phyloP scores from a whole-genome alignment of 352 stramenopile species.

The Pythium myriotylum region DNA sequence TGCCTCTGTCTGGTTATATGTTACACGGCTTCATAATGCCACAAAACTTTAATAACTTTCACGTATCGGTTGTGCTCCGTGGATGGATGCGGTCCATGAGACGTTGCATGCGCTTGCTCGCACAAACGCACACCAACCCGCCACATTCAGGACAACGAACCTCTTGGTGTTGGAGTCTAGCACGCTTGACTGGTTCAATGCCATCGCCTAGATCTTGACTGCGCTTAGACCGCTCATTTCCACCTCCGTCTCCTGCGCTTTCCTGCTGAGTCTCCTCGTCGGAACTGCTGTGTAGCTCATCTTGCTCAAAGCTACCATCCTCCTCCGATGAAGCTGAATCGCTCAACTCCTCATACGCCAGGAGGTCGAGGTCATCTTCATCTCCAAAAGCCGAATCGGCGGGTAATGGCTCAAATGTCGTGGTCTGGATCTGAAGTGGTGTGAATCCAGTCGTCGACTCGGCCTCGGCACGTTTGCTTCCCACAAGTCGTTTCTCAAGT shows the following conservation, averaged over 20 bases:
- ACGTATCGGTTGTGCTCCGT: background rate
- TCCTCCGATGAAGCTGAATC: conserved; percentile 14
- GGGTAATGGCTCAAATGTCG: conserved; percentile 1
- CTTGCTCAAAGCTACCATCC: conserved; percentile 61
- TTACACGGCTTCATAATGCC: background rate
- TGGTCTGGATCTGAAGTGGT: background rate
- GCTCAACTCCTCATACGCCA: conserved; percentile 23
- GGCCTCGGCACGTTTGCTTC: conserved; percentile 30
- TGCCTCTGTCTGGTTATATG: background rate
- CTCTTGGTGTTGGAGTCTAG: conserved; percentile 28
- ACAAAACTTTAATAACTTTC: too few relatives aligned
- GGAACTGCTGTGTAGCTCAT: conserved; percentile 65
- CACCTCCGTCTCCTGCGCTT: background rate
- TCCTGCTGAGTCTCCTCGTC: conserved; percentile 20
- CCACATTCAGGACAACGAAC: conserved; percentile 28
- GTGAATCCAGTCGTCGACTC: conserved; percentile 6
- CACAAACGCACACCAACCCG: conserved; percentile 39
- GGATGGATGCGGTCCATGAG: conserved; percentile 33
- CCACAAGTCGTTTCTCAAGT: conserved; percentile 69
- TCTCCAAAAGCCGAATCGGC: background rate
- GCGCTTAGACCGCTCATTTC: conserved; percentile 7
- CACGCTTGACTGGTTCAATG: conserved; percentile 50
- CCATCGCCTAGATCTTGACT: background rate
- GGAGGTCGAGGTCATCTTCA: conserved; percentile 13
- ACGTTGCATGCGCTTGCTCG: conserved; percentile 44